phyloP scores from a whole-genome alignment of 140 eudicot genomes.

The Senecio squalidus region DNA sequence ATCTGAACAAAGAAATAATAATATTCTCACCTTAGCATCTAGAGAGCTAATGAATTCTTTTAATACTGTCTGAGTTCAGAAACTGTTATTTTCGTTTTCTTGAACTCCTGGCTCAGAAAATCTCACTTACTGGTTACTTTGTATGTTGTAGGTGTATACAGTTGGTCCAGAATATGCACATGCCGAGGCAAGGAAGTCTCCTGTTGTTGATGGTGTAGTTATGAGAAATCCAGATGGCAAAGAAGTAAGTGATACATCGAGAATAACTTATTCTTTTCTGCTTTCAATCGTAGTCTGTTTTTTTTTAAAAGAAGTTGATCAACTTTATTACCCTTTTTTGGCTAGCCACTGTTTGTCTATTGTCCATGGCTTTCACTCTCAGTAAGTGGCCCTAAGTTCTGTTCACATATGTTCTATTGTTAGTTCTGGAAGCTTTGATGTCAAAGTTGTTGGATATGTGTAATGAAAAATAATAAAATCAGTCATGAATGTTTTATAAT shows the following conservation, averaged over 20 bases:
- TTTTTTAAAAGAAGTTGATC: background rate
- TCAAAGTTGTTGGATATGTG: background rate
- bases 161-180: slow-evolving; percentile 99
- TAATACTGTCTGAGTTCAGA: no score
- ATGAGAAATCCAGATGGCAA: slow-evolving; percentile 99
- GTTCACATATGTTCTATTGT: background rate
- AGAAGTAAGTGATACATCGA: slow-evolving; percentile 58
- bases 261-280: background rate
- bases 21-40: background rate
- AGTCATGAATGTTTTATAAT: background rate
- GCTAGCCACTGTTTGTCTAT: slow-evolving; percentile 1
- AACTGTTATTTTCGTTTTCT: no score
- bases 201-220: slow-evolving; percentile 99
- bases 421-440: background rate
- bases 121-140: slow-evolving; percentile 14
- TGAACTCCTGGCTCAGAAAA: no score
- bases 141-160: slow-evolving; percentile 67
- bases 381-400: background rate
- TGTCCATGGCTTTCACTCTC: background rate
- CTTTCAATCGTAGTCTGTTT: background rate
- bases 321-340: no score
- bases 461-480: background rate
- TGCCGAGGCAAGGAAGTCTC: slow-evolving; percentile 99
- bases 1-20: background rate
- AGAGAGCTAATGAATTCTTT: background rate